phyloP scores from a whole-genome alignment of 2,329 filamentous ascomycete genomes.

The Fusarium sp. region DNA sequence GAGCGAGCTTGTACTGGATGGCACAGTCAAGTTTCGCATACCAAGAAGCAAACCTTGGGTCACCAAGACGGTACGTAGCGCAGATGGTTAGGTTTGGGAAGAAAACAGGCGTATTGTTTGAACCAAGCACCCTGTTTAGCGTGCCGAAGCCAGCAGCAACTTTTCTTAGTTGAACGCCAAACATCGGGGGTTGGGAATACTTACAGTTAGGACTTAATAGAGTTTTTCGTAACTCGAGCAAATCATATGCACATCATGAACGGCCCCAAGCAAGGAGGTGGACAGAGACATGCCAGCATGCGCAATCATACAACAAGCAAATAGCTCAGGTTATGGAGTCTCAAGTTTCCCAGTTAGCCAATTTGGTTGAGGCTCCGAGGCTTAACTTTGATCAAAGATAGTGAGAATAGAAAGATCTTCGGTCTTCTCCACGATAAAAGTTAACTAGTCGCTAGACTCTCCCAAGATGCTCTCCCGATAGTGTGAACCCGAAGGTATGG shows the following conservation, averaged over 20 bases:
- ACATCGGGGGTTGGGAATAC: constrained; percentile 4
- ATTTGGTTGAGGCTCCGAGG: neutral
- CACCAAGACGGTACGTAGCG: neutral
- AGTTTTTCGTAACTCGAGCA: neutral
- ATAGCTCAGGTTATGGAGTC: constrained; percentile 6
- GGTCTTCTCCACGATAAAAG: constrained; percentile 2
- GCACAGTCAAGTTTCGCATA: neutral
- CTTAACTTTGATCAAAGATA: neutral
- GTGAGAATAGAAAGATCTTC: constrained; percentile 12
- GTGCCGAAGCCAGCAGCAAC: neutral
- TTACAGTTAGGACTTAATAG: constrained; percentile 1
- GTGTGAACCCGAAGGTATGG: constrained; percentile 34
- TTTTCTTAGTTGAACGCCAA: constrained; percentile 3
- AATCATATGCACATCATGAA: neutral
- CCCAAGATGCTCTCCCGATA: constrained; percentile 15
- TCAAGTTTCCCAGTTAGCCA: neutral
- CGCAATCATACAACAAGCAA: constrained; percentile 17
- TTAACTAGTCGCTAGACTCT: constrained; percentile 5
- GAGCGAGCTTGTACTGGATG: neutral
- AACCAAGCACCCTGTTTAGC: neutral
- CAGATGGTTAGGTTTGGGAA: neutral
- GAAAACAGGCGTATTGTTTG: neutral
- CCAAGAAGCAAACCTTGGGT: neutral
- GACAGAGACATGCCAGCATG: neutral
- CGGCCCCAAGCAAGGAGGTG: constrained; percentile 1